Conservation (phyloP, 371 early-diverging fungal genomes). For the Mortierella sp. region DNA sequence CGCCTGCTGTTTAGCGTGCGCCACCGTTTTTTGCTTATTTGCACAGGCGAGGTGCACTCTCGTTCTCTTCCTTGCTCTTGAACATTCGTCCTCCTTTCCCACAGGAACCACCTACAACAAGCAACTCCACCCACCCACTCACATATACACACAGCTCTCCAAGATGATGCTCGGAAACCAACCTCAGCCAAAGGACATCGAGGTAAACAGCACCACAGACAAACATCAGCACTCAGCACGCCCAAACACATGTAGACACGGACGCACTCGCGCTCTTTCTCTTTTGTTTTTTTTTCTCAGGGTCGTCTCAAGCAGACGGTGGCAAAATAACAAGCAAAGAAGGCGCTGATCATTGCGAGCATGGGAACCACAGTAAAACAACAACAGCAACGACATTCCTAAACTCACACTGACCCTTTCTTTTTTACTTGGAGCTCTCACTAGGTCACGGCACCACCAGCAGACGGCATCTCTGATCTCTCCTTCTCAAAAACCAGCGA, state of each 20-base stretch:
- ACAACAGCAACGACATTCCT: not conserved
- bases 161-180: constrained; percentile 56
- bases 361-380: not conserved
- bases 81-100: not conserved
- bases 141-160: not conserved
- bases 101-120: not conserved
- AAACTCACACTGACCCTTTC: not conserved
- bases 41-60: not conserved
- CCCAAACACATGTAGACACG: not conserved
- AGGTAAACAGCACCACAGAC: constrained; percentile 19
- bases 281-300: not conserved
- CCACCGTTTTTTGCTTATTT: constrained; percentile 16
- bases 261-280: not conserved
- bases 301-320: not conserved
- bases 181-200: constrained; percentile 47
- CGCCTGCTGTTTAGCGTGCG: constrained; percentile 15
- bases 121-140: not conserved
- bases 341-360: not conserved
- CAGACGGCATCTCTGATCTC: constrained; percentile 86
- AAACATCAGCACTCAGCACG: not conserved
- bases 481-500: constrained; percentile 87
- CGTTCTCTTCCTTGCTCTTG: not conserved
- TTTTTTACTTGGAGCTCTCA: not conserved
- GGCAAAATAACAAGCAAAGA: not conserved
- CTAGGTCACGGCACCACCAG: constrained; percentile 79